phyloP scores from a whole-genome alignment of 2,329 filamentous ascomycete genomes.

The Hymenoscyphus repandus region DNA sequence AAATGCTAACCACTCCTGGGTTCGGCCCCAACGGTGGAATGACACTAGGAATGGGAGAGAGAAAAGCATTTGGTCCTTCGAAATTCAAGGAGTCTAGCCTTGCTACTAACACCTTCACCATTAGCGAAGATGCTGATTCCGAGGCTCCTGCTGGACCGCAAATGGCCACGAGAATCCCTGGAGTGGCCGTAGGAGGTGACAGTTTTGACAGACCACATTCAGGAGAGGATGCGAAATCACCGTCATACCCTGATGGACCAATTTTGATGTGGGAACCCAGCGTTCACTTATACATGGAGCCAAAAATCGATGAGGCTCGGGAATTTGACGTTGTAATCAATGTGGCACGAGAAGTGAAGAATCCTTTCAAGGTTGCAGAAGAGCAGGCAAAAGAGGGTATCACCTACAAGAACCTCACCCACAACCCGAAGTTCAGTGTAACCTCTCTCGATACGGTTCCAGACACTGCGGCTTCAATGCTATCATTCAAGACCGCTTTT shows the following conservation, averaged over 20 bases:
- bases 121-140: constrained; percentile 33
- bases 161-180: constrained; percentile 48
- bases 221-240: constrained; percentile 74
- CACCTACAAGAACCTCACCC: constrained; percentile 13
- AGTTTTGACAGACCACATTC: constrained; percentile 64
- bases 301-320: constrained; percentile 69
- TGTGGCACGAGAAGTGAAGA: constrained; percentile 74
- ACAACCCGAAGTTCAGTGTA: not conserved
- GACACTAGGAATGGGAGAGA: constrained; percentile 48
- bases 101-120: constrained; percentile 25
- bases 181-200: constrained; percentile 51
- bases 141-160: constrained; percentile 54
- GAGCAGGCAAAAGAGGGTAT: constrained; percentile 23
- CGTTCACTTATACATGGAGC: constrained; percentile 75
- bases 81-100: constrained; percentile 28
- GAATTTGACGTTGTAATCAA: constrained; percentile 81
- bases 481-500: constrained; percentile 56
- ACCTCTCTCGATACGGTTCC: constrained; percentile 17
- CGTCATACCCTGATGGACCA: constrained; percentile 76
- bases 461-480: constrained; percentile 52
- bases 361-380: constrained; percentile 56
- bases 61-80: constrained; percentile 23
- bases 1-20: constrained; percentile 56
- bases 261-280: constrained; percentile 76
- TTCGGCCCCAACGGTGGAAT: constrained; percentile 59